Conservation (phyloP, 2,329 filamentous ascomycete species). For the Colletotrichum godetiae region DNA sequence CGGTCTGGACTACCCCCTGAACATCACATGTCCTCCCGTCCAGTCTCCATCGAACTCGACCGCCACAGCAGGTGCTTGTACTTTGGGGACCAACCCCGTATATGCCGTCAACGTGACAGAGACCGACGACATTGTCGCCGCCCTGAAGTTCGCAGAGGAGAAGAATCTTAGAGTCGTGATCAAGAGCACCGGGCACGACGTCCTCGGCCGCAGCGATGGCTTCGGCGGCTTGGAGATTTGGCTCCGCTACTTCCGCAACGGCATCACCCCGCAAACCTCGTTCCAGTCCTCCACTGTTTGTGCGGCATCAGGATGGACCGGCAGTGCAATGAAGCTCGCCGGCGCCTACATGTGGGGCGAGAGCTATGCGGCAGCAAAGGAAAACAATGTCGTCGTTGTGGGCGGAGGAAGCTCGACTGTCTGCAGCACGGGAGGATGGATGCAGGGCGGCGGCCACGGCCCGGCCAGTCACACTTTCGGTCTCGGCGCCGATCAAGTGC, state of each 20-base stretch:
- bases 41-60: no score
- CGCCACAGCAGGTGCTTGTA: no score
- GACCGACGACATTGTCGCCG: no score
- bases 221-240: constrained; percentile 47
- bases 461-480: constrained; percentile 52
- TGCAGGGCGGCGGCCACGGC: constrained; percentile 54
- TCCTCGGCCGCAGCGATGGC: constrained; percentile 47
- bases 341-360: constrained; percentile 48
- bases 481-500: constrained; percentile 55
- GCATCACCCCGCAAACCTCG: constrained; percentile 40
- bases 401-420: constrained; percentile 43
- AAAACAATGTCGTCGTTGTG: constrained; percentile 47
- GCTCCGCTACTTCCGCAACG: constrained; percentile 46
- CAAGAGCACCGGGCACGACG: constrained; percentile 55
- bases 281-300: constrained; percentile 41
- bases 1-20: no score
- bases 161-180: no score
- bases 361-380: constrained; percentile 44
- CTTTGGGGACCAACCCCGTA: no score
- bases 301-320: constrained; percentile 43
- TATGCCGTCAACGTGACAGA: no score
- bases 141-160: no score
- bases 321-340: constrained; percentile 47
- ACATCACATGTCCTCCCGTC: no score
- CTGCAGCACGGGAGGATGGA: constrained; percentile 50